phyloP scores from a whole-genome alignment of 2,329 filamentous ascomycete species.

The Exophiala bonariae region DNA sequence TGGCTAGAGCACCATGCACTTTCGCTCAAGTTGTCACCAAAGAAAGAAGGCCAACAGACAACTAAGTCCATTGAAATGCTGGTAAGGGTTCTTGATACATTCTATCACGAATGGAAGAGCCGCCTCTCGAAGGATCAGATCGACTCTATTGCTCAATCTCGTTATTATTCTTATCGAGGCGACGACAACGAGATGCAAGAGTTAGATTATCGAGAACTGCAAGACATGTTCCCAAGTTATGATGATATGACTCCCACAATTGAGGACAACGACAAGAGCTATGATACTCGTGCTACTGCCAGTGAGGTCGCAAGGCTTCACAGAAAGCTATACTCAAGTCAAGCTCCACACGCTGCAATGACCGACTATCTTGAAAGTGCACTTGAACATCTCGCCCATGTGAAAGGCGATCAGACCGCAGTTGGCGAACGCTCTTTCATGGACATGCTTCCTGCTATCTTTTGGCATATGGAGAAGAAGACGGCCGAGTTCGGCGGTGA shows the following conservation, averaged over 20 bases:
- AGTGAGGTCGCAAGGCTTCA: constrained; percentile 64
- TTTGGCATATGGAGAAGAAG: constrained; percentile 66
- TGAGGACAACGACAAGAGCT: constrained; percentile 30
- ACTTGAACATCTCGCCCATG: constrained; percentile 33
- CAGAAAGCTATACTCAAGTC: constrained; percentile 39
- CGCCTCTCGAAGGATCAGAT: constrained; percentile 75
- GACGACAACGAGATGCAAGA: constrained; percentile 75
- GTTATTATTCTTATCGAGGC: constrained; percentile 81
- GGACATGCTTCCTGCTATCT: constrained; percentile 62
- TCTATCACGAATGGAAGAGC: constrained; percentile 79
- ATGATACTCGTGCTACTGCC: constrained; percentile 56
- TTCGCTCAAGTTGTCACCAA: constrained; percentile 1
- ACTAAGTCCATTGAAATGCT: constrained; percentile 4
- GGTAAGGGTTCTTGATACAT: constrained; percentile 56
- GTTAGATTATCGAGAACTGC: constrained; percentile 71
- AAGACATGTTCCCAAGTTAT: constrained; percentile 65
- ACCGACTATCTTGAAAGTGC: constrained; percentile 31
- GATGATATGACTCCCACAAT: constrained; percentile 11
- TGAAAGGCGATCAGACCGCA: constrained; percentile 26
- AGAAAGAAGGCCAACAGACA: background rate
- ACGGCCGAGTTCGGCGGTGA: constrained; percentile 47
- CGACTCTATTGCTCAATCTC: constrained; percentile 70
- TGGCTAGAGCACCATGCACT: constrained; percentile 18
- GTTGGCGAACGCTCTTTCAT: constrained; percentile 3
- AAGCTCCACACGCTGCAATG: constrained; percentile 33